Percentiles rank a stretch among this genome's conserved stretches.
Conservation (phyloP, 2,329 filamentous ascomycete species). For the Colletotrichum chrysophilum region DNA sequence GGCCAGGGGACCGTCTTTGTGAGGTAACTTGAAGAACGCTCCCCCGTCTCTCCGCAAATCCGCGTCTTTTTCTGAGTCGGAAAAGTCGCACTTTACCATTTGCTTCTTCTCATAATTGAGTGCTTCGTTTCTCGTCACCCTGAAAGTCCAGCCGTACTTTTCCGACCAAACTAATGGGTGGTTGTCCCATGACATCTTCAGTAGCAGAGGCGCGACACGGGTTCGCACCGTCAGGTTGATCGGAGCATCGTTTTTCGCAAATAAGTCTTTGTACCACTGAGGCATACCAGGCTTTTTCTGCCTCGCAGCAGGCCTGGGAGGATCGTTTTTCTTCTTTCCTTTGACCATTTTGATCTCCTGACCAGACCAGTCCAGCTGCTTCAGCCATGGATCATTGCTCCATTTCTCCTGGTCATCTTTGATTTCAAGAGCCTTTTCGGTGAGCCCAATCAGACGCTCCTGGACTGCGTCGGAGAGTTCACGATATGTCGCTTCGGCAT, state of each 20-base stretch:
- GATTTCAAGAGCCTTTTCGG: constrained; percentile 77
- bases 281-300: constrained; percentile 97
- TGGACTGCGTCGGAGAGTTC: constrained; percentile 78
- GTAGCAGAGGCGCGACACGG: constrained; percentile 82
- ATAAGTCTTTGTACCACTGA: constrained; percentile 94
- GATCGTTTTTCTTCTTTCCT: constrained; percentile 84
- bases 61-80: constrained; percentile 70
- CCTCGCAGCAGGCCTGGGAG: constrained; percentile 75
- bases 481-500: constrained; percentile 85
- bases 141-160: constrained; percentile 91
- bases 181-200: constrained; percentile 88
- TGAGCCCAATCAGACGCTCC: constrained; percentile 73
- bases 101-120: constrained; percentile 73
- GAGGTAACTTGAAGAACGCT: constrained; percentile 90
- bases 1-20: constrained; percentile 89
- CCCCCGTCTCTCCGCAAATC: constrained; percentile 68
- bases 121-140: constrained; percentile 68
- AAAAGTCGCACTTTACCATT: constrained; percentile 77
- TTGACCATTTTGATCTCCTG: constrained; percentile 93
- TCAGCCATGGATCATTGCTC: constrained; percentile 85
- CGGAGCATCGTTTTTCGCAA: constrained; percentile 67
- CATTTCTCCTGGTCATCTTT: constrained; percentile 75
- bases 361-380: constrained; percentile 93
- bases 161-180: constrained; percentile 93
- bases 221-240: constrained; percentile 87